Percentiles rank a stretch among this genome's conserved stretches.
Conservation (phyloP, 345 rosid species). For the Kernera saxatilis region DNA sequence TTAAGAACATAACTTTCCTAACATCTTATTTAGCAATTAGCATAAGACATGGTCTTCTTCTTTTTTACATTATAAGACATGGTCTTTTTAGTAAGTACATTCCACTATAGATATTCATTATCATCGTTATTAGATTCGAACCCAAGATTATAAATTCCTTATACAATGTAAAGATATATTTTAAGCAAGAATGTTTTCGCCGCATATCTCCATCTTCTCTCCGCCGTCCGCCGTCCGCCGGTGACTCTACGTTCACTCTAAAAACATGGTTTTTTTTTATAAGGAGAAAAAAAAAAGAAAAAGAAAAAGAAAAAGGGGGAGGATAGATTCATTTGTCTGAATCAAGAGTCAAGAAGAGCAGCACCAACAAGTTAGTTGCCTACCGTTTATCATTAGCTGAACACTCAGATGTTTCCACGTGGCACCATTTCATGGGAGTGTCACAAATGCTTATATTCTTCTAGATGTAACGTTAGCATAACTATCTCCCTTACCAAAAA, state of each 20-base stretch:
- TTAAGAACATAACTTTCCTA: too few species aligned
- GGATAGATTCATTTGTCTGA: conserved; percentile 21
- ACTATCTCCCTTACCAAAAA: background rate
- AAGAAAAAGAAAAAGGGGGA: too few species aligned
- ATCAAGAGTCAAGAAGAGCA: conserved; percentile 11
- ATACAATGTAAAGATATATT: background rate
- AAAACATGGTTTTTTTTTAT: background rate
- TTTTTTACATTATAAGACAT: background rate
- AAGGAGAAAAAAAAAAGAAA: background rate
- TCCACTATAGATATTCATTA: background rate
- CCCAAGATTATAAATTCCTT: background rate
- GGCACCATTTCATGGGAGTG: background rate
- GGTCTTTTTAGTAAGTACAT: background rate
- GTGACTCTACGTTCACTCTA: conserved; percentile 21
- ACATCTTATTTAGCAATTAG: background rate
- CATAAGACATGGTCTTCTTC: background rate
- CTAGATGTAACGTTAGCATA: conserved; percentile 28
- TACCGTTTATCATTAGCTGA: conserved; percentile 19
- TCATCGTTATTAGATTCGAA: conserved; percentile 1
- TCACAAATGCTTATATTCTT: conserved; percentile 19
- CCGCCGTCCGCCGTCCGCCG: conserved; percentile 13
- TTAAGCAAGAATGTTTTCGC: too few species aligned
- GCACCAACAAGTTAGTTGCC: conserved; percentile 31
- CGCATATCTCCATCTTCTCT: conserved; percentile 17
- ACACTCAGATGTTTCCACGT: conserved; percentile 8